Conservation (phyloP, 805 yeast species). For the Sungouiozyma intestinalis region DNA sequence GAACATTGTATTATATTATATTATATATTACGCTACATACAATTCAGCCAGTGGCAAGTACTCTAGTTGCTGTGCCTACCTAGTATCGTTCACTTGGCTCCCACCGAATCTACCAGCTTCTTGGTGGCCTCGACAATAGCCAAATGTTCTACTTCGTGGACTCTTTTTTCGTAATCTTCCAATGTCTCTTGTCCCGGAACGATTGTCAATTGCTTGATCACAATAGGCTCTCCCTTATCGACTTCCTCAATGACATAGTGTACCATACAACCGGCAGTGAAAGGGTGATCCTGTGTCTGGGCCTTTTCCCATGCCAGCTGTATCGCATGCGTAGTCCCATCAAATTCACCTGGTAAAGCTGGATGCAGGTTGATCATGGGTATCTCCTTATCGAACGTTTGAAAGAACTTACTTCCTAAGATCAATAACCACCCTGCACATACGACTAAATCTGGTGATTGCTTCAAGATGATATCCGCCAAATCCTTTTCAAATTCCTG, state of each 20-base stretch:
- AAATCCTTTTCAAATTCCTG: conserved; percentile 67
- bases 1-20: no score
- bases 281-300: conserved; percentile 49
- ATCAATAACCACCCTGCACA: conserved; percentile 99
- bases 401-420: conserved; percentile 64
- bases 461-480: conserved; percentile 53
- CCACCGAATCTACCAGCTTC: neutral
- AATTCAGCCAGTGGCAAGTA: no score
- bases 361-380: conserved; percentile 93
- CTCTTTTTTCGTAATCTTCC: conserved; percentile 71
- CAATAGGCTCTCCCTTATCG: conserved; percentile 82
- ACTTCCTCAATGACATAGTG: conserved; percentile 95
- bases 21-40: no score
- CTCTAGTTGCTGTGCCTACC: no score
- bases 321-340: conserved; percentile 86
- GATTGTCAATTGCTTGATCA: conserved; percentile 70
- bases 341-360: conserved; percentile 94
- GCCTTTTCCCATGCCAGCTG: conserved; percentile 96
- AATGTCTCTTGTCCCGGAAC: conserved; percentile 55
- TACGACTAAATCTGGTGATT: conserved; percentile 73
- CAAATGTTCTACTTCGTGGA: conserved; percentile 73
- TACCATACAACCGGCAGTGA: conserved; percentile 90
- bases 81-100: no score
- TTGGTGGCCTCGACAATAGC: conserved; percentile 89
- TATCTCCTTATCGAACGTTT: conserved; percentile 47